Evolutionary conservation across 2,329 filamentous ascomycete genomes (phyloP).

Genomic region (Clonostachys solani): DNA sequence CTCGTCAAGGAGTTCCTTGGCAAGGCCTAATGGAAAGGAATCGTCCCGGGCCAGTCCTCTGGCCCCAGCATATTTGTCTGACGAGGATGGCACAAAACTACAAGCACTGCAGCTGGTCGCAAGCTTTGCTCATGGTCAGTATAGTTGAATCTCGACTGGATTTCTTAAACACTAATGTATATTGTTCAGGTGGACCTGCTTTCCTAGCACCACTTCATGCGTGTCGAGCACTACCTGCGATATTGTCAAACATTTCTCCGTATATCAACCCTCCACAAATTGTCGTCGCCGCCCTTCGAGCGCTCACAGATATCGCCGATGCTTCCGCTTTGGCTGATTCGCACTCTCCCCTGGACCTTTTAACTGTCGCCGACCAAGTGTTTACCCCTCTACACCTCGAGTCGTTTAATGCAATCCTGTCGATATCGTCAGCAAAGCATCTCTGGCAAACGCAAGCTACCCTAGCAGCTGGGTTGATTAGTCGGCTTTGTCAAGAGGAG

Average conservation of each 20-base stretch:
- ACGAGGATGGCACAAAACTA: conserved; percentile 65
- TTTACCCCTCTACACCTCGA: conserved; percentile 60
- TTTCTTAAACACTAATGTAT: neutral
- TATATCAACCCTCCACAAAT: conserved; percentile 60
- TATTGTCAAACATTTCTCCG: conserved; percentile 68
- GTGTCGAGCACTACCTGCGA: conserved; percentile 61
- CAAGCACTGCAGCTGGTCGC: conserved; percentile 83
- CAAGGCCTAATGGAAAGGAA: conserved; percentile 33
- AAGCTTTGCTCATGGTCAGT: conserved; percentile 76
- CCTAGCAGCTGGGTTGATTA: conserved; percentile 53
- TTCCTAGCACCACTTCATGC: conserved; percentile 74
- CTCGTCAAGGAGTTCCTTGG: conserved; percentile 21
- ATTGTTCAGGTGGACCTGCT: conserved; percentile 63
- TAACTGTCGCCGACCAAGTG: conserved; percentile 56
- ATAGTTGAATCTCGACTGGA: neutral
- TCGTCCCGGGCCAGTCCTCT: conserved; percentile 15
- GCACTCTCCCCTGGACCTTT: conserved; percentile 40
- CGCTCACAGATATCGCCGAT: conserved; percentile 67
- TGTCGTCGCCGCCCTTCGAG: conserved; percentile 68
- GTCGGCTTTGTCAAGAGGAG: conserved; percentile 61
- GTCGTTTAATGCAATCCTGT: conserved; percentile 62
- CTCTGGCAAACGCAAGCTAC: conserved; percentile 57
- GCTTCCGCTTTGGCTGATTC: conserved; percentile 54
- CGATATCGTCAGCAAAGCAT: conserved; percentile 46
- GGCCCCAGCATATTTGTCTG: conserved; percentile 29